Conservation (phyloP, 495 filamentous ascomycete genomes). For the Astrothelium macrocarpum region DNA sequence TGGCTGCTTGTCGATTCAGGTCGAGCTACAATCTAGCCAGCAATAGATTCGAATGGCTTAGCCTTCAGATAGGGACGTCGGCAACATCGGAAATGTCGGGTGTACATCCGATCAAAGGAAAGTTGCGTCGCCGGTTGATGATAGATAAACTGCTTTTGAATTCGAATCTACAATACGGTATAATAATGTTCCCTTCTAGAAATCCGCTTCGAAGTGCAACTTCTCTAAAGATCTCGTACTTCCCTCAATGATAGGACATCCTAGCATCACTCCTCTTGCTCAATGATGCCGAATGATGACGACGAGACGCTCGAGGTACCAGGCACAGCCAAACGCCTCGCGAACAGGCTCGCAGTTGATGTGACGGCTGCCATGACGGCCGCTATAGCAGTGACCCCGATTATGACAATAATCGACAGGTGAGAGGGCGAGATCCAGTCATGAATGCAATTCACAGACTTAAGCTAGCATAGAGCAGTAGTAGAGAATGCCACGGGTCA, state of each 20-base stretch:
- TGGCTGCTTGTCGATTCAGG: background rate
- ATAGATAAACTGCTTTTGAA: constrained; percentile 1
- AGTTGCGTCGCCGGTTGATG: background rate
- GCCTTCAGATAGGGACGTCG: background rate
- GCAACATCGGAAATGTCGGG: background rate
- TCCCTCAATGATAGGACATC: background rate
- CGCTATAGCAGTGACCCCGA: background rate
- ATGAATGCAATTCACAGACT: background rate
- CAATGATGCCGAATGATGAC: background rate
- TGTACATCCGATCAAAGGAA: background rate
- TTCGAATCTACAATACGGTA: background rate
- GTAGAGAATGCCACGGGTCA: constrained; percentile 2
- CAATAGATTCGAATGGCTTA: background rate
- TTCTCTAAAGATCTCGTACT: background rate
- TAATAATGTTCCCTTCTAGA: background rate
- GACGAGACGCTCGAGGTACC: background rate
- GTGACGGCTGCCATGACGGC: background rate
- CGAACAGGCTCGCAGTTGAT: background rate
- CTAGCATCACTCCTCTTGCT: background rate
- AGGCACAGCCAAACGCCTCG: background rate
- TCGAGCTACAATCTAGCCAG: background rate
- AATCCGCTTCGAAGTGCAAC: background rate
- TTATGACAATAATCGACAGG: constrained; percentile 5
- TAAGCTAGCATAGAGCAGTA: background rate
- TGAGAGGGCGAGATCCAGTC: background rate